These are phyloP conservation scores for Gracilaria domingensis DNA, from an alignment of 23 red algal genomes.

Conservation along the genomic window DNA sequence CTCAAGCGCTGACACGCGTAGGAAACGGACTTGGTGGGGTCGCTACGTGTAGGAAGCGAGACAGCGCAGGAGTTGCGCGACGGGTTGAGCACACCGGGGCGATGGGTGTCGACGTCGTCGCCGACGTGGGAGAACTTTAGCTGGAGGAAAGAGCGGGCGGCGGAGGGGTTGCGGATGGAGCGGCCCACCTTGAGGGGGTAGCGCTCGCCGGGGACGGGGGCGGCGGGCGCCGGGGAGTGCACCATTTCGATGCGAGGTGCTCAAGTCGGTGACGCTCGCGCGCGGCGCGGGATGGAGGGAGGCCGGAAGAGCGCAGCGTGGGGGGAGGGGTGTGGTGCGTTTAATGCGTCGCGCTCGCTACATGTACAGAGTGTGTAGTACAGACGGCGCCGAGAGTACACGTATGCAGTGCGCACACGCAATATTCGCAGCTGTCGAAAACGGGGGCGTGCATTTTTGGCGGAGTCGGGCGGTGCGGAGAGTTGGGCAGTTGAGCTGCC, in stretches of 20 bases:
- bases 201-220: neutral
- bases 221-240: neutral
- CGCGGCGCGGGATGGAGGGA: neutral
- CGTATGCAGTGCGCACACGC: no score
- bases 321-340: no score
- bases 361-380: no score
- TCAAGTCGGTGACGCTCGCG: no score
- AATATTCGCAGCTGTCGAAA: no score
- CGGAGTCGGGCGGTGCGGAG: no score
- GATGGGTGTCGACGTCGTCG: neutral
- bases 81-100: neutral
- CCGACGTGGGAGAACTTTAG: conserved; percentile 10
- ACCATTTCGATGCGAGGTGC: no score
- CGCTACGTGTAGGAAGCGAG: neutral
- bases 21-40: neutral
- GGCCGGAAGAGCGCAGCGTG: no score
- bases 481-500: neutral
- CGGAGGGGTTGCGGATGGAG: neutral
- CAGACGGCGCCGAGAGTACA: no score
- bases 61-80: neutral
- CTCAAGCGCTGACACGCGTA: neutral
- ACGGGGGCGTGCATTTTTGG: no score
- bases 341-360: no score
- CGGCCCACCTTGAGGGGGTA: neutral
- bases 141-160: neutral